Conservation (phyloP, 2,329 filamentous ascomycete genomes). For the Xylariaceae sp. region DNA sequence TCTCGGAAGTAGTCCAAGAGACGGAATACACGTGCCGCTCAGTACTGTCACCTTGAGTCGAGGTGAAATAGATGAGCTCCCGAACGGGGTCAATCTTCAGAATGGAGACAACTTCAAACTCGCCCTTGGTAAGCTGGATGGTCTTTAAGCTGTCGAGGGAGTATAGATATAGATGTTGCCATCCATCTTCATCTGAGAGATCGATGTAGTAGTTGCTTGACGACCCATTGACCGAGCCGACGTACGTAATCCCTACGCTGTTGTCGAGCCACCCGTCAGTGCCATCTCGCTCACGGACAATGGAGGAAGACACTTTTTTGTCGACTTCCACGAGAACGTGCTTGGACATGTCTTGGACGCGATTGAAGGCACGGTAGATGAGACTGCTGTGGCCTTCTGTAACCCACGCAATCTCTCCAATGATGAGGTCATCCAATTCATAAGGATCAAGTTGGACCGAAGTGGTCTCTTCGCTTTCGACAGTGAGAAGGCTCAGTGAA, state of each 20-base stretch:
- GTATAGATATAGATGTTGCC: constrained; percentile 62
- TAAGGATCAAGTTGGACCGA: constrained; percentile 56
- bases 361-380: constrained; percentile 65
- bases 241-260: constrained; percentile 52
- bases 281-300: constrained; percentile 57
- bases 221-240: constrained; percentile 43
- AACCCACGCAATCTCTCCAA: constrained; percentile 68
- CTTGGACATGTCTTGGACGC: constrained; percentile 64
- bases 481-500: constrained; percentile 55
- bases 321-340: constrained; percentile 57
- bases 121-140: constrained; percentile 58
- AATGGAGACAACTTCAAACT: constrained; percentile 63
- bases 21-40: constrained; percentile 68
- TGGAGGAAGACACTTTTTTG: constrained; percentile 41
- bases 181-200: constrained; percentile 63
- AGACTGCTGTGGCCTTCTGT: constrained; percentile 60
- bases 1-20: constrained; percentile 52
- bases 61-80: constrained; percentile 61
- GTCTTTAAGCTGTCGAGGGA: constrained; percentile 52
- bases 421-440: constrained; percentile 57
- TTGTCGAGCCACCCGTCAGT: constrained; percentile 63
- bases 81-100: constrained; percentile 57
- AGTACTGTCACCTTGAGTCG: constrained; percentile 63
- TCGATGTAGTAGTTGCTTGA: constrained; percentile 59
- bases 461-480: constrained; percentile 45